A percentile compares a stretch with the other conserved stretches of the same genome.
phyloP scores from a whole-genome alignment of 768 basidiomycete genomes.

The Boletales sp. region DNA sequence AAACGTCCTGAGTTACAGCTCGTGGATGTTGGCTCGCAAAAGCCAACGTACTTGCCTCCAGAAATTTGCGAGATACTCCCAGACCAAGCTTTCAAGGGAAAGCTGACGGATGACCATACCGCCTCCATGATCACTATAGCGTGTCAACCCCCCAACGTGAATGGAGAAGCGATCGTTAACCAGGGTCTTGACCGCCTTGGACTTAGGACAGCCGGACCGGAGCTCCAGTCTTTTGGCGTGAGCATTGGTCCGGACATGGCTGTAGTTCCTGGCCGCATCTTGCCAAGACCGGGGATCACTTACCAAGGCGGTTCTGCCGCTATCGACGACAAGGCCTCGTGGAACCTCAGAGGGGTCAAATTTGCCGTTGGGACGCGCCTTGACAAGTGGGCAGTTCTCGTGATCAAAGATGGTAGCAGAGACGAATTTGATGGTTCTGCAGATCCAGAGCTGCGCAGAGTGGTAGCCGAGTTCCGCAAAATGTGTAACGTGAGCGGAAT shows the following conservation, averaged over 20 bases:
- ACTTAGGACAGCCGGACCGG: slow-evolving; percentile 31
- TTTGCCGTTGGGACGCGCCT: slow-evolving; percentile 58
- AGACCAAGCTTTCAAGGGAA: slow-evolving; percentile 44
- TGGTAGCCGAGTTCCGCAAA: slow-evolving; percentile 49
- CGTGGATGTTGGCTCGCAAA: slow-evolving; percentile 43
- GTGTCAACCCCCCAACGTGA: slow-evolving; percentile 47
- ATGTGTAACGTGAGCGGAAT: slow-evolving; percentile 71
- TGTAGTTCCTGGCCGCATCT: slow-evolving; percentile 52
- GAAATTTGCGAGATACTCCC: slow-evolving; percentile 49
- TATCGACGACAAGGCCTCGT: slow-evolving; percentile 47
- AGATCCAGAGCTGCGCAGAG: slow-evolving; percentile 50
- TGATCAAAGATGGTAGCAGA: slow-evolving; percentile 56
- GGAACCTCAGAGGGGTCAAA: slow-evolving; percentile 53
- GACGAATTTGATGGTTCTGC: slow-evolving; percentile 55
- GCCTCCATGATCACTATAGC: slow-evolving; percentile 48
- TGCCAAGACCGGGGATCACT: slow-evolving; percentile 40
- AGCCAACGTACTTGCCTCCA: slow-evolving; percentile 41
- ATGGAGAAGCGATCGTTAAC: slow-evolving; percentile 41
- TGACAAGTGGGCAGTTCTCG: slow-evolving; percentile 63
- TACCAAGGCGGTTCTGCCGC: slow-evolving; percentile 32
- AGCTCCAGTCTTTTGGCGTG: slow-evolving; percentile 43
- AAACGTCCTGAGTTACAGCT: slow-evolving; percentile 39
- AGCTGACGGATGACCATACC: slow-evolving; percentile 52
- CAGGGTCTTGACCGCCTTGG: slow-evolving; percentile 44
- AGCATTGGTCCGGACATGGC: slow-evolving; percentile 47